phyloP scores from a whole-genome alignment of 2,329 filamentous ascomycete genomes.

The Paecilomyces niveus region DNA sequence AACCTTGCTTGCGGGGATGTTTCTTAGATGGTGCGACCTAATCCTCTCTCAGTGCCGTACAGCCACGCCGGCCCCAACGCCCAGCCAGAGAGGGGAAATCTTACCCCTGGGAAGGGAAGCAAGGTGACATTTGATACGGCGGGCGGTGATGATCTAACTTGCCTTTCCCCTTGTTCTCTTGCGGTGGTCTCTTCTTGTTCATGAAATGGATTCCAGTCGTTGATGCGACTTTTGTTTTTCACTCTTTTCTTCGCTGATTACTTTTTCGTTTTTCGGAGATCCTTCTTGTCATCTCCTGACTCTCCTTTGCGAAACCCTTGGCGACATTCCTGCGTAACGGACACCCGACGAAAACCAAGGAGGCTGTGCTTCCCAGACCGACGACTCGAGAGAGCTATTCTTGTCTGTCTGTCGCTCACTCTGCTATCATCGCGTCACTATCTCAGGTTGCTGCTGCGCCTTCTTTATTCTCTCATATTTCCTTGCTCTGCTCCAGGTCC shows the following conservation, averaged over 20 bases:
- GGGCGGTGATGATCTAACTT: neutral
- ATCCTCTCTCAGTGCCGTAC: too few relatives aligned
- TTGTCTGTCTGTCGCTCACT: neutral
- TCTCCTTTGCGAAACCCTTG: neutral
- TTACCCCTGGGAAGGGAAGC: neutral
- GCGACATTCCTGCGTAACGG: neutral
- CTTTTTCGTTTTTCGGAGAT: neutral
- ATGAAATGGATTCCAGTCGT: neutral
- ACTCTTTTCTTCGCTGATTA: neutral
- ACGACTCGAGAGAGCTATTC: neutral
- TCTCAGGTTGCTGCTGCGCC: neutral
- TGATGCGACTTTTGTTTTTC: neutral
- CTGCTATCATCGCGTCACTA: neutral
- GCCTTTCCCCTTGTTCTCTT: neutral
- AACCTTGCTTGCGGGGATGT: too few relatives aligned
- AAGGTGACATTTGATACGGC: neutral
- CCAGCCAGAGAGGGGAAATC: neutral
- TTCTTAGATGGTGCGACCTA: too few relatives aligned
- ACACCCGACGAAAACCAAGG: neutral
- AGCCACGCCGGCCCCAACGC: neutral
- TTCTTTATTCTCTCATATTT: neutral
- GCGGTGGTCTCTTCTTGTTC: neutral
- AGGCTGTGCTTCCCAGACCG: neutral
- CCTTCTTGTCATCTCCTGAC: neutral
- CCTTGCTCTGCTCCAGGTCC: neutral